A percentile compares a stretch with the other conserved stretches of the same genome.
Conservation (phyloP, 1,139 yeast genomes). For the Suhomyces bolitotheri region DNA sequence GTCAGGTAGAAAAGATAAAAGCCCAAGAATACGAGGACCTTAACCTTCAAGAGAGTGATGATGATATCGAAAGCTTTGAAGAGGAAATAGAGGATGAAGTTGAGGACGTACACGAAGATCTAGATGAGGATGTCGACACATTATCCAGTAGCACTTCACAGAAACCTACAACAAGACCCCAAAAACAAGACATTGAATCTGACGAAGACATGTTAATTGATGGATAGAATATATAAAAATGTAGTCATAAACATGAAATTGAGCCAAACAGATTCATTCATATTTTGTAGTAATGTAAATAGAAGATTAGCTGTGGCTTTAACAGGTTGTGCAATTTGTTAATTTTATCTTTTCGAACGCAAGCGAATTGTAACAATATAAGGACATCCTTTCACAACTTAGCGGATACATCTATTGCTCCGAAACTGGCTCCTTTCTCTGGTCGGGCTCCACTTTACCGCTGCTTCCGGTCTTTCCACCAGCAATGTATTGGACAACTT, state of each 20-base stretch:
- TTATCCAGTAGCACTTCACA: background rate
- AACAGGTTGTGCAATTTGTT: no score
- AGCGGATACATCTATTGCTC: no score
- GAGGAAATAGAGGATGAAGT: slow-evolving; percentile 16
- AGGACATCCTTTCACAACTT: no score
- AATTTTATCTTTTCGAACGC: no score
- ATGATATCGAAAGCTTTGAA: slow-evolving; percentile 13
- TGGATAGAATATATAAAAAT: slow-evolving; percentile 9
- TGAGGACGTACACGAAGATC: slow-evolving; percentile 11
- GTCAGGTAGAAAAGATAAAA: slow-evolving; percentile 13
- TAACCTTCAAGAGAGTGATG: slow-evolving; percentile 13
- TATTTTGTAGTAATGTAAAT: no score
- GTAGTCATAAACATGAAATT: slow-evolving; percentile 6
- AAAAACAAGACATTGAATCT: slow-evolving; percentile 13
- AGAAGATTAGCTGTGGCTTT: no score
- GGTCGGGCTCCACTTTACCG: background rate
- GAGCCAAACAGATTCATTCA: no score
- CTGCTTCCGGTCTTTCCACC: slow-evolving; percentile 40
- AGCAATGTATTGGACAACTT: slow-evolving; percentile 59
- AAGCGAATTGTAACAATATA: no score
- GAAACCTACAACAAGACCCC: slow-evolving; percentile 4
- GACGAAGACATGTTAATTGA: slow-evolving; percentile 18
- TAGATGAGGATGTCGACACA: slow-evolving; percentile 11
- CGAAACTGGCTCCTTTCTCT: slow-evolving; percentile 2
- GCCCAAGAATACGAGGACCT: slow-evolving; percentile 15